Evolutionary conservation across 495 filamentous ascomycete species (phyloP).

Genomic region (Aspergillus bertholletiae): DNA sequence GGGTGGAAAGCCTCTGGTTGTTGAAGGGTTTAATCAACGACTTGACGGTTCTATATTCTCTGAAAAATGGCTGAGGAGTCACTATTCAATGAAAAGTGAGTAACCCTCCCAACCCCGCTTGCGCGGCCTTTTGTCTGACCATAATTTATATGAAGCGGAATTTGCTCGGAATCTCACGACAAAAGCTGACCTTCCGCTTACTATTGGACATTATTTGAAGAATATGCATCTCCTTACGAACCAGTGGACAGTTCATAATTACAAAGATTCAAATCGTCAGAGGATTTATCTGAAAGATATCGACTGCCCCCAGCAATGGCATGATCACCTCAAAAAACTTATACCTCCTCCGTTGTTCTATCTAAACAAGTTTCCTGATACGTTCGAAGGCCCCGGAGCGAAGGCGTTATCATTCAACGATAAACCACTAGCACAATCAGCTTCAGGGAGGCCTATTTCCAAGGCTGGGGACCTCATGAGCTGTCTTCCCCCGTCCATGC

Average conservation of each 20-base stretch:
- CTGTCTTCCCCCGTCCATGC: constrained; percentile 76
- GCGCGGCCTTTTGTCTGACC: background rate
- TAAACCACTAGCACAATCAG: background rate
- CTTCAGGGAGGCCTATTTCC: constrained; percentile 35
- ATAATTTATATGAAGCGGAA: constrained; percentile 39
- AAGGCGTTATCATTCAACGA: background rate
- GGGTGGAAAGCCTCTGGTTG: constrained; percentile 80
- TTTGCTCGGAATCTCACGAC: constrained; percentile 71
- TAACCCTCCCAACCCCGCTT: background rate
- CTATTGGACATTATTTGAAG: constrained; percentile 81
- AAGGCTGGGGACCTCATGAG: constrained; percentile 89
- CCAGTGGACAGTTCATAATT: constrained; percentile 66
- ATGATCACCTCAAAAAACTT: constrained; percentile 66
- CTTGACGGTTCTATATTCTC: constrained; percentile 74
- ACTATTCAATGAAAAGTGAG: constrained; percentile 70
- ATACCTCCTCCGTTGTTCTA: constrained; percentile 82
- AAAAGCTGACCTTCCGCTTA: constrained; percentile 69
- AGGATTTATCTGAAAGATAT: constrained; percentile 94
- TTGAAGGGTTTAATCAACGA: constrained; percentile 74
- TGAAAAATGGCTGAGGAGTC: constrained; percentile 68
- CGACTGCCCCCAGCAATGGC: constrained; percentile 84
- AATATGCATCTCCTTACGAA: constrained; percentile 75
- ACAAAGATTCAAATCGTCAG: constrained; percentile 66
- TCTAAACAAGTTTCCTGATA: constrained; percentile 70
- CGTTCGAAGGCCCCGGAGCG: constrained; percentile 38